Base-by-base conservation (phyloP, 768 basidiomycete genomes). In the Tephrocybe sp. region DNA sequence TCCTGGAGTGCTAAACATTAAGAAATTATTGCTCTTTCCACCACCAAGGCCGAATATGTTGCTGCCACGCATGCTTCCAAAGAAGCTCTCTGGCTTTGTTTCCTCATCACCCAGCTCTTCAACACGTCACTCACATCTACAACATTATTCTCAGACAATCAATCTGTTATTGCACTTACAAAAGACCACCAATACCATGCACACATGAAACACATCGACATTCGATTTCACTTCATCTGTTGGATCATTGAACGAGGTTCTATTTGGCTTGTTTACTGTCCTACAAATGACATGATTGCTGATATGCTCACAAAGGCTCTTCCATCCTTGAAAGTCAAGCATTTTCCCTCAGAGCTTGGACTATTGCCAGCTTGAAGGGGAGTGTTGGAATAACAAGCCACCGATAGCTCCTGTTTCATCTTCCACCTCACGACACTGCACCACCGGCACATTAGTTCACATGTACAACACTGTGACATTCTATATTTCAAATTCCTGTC, bases 1-100 rank as follows among this genome's bases (percentile, higher is more conserved):
- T 44, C 30, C 7, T 44, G 43, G 43, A 32, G 31, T 9, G 27
- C 45, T 3, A 52, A 52, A 34, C 2, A 19, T 1, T 45, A 52
- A 30, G 31, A 34, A 11, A 36, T 38, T 9, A 27, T 53, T 4
- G 21, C 43, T 1, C 38, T 47, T 1, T 66, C 64, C 0, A 61
- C 64, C 4, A 51, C 54, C 1, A 59, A 65, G 32, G 58, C 60
- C 0, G 63, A 67, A 35, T 67, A 66, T 32, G 62, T 74, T 28
- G 67, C 68, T 0, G 48, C 59, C 5, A 43, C 62, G 0, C 57
- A 69, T 11, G 65, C 63, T 1, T 54, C 62, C 0, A 54, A 66
- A 39, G 61, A 75, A 44, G 60, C 57, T 0, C 44, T 69, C 28
- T 76, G 71, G 70, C 52, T 67, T 40, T 54, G 53, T 9, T 49